Evolutionary conservation across 139 green algal species (phyloP), one percentile per base, ranked within the genome.

Genomic region (Desmodesmus armatus): DNA sequence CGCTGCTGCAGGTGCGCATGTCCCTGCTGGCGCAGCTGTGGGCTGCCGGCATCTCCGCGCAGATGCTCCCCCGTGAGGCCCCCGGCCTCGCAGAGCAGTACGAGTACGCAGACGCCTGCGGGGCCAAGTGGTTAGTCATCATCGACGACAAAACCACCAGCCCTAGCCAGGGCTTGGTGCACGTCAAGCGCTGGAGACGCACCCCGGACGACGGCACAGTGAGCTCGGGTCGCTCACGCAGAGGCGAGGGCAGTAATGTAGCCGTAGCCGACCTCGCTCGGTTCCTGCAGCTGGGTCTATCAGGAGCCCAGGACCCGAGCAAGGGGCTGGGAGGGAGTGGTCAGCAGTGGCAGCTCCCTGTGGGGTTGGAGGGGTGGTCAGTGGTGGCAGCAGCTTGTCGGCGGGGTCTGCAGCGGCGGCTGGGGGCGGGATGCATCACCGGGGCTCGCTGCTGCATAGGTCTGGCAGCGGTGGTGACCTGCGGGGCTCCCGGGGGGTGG

Each of bases 101-200:
- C 87, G 94, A 96, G 84, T 96, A 95, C 65, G 95, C 94, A 0
- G 82, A 88, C 31, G 72, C 41, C 7, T 84, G 89, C 15, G 87
- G 88, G 67, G 94, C 96, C 41, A 83, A 89, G 17, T 97, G 91
- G 90, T 89, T 98, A 58, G 94, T 96, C 65, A 94, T 96, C 37
- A 82, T 98, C 13, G 82, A 94, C 35, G 29, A 60, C 3, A 53
- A 44, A 37, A 72, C 60, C 3, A 21, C 78, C 2, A 11, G 71
- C 11, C 49, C 65, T 23, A 51, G 23, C n/a, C 69, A 74, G 44
- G n/a, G n/a, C n/a, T 21, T n/a, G 6, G 74, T 83, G 43, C 60
- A 89, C 35, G 84, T 95, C 15, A 94, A 94, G 76, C 83, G 88
- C 62, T 95, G 41, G 83, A 94, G 49, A n/a, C n/a, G n/a, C n/a